Evolutionary conservation across 768 basidiomycete genomes (phyloP), one percentile per base, ranked within the genome.

Genomic region (Lactifluus hygrophoroides): DNA sequence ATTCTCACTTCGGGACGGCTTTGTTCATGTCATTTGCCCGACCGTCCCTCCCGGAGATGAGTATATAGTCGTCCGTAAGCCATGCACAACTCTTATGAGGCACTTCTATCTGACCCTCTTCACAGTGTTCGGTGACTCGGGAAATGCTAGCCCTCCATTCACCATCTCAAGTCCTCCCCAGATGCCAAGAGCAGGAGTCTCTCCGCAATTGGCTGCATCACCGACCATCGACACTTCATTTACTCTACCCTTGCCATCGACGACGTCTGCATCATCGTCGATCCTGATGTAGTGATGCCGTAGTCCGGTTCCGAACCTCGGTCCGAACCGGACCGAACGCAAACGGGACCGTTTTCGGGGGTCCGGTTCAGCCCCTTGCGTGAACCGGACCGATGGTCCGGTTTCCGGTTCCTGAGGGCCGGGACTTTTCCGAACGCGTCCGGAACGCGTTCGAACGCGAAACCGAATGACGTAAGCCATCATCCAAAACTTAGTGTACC

Each of bases 31-130:
- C 37, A 73, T 64, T 27, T 72, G 78, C 30, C 77, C 78, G 11
- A 58, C 72, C 35, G 69, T 76, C 16, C 19, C 69, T 11, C 42
- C 67, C 13, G 66, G 75, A 34, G 57, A 71, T 57, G 70, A 75
- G 64, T 80, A 80, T 66, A 73, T 78, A 56, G 68, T 80, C 54
- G 79, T 80, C 62, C 68, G 78, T 79, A 60, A 69, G 66, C 35
- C 67, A 27, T 28, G 27, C 3, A n/a, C 2, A 35, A 4, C 23
- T 46, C 4, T 37, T n/a, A n/a, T n/a, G n/a, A n/a, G n/a, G 2
- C 46, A 27, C n/a, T 48, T 28, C 25, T 19, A 4, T 32, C 44
- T 51, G 14, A 43, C 8, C 8, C 32, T 21, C 47, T 37, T 23
- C 25, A 17, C 35, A 62, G 61, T 59, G 28, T 14, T 62, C 3